Evolutionary conservation across 345 rosid genomes (phyloP).

Genomic region (Atalantia buxifolia): DNA sequence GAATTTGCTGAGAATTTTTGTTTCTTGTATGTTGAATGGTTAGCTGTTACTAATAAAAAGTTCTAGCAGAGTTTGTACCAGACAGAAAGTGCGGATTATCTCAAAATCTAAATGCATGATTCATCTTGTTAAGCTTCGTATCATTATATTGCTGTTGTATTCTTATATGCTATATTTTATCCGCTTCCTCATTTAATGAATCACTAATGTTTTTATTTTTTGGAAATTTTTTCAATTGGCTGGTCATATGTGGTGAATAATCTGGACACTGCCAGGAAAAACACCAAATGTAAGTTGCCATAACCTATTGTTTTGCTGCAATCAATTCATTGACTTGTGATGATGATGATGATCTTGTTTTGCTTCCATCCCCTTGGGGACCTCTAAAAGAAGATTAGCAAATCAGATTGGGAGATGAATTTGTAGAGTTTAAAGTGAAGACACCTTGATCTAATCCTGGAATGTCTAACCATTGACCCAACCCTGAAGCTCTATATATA

Average conservation of each 20-base stretch:
- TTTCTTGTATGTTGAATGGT: neutral
- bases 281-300: slow-evolving; percentile 61
- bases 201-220: slow-evolving; percentile 12
- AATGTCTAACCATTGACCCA: neutral
- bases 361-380: neutral
- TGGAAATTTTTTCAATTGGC: slow-evolving; percentile 2
- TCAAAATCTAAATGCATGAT: neutral
- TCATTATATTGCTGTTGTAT: neutral
- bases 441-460: neutral
- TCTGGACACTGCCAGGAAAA: slow-evolving; percentile 45
- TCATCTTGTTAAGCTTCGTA: neutral
- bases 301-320: slow-evolving; percentile 3
- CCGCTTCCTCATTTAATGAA: neutral
- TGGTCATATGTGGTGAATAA: slow-evolving; percentile 11
- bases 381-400: neutral
- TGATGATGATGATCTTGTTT: neutral
- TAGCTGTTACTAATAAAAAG: neutral
- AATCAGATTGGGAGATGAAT: neutral
- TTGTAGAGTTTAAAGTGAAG: neutral
- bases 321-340: neutral
- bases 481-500: too few species aligned
- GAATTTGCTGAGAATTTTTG: neutral
- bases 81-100: neutral
- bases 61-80: neutral
- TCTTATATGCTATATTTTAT: neutral